phyloP scores from a whole-genome alignment of 1,139 yeast genomes.

The Yamadazyma pseudoaaseri region DNA sequence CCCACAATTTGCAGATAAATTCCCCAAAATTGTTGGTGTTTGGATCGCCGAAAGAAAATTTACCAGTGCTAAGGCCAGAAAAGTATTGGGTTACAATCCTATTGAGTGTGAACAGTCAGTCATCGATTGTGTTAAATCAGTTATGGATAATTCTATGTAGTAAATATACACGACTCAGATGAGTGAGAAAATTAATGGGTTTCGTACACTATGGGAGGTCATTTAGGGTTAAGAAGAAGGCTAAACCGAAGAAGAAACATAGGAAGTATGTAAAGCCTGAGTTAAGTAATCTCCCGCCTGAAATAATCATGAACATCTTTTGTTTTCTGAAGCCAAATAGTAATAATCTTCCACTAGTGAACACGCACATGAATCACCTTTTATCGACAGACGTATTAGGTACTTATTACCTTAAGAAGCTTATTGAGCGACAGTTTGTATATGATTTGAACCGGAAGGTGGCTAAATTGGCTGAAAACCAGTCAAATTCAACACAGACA shows the following conservation, averaged over 20 bases:
- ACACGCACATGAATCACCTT: conserved; percentile 21
- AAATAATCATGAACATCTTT: conserved; percentile 31
- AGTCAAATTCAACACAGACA: no score
- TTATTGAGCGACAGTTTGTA: conserved; percentile 18
- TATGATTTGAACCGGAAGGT: conserved; percentile 20
- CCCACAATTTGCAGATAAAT: conserved; percentile 5
- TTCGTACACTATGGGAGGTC: conserved; percentile 29
- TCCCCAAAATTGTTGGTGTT: conserved; percentile 5
- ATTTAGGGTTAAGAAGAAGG: conserved; percentile 1
- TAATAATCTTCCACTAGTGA: conserved; percentile 24
- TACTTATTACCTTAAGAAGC: conserved; percentile 7
- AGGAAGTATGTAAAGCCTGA: conserved; percentile 1
- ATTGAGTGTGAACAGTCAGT: conserved; percentile 1
- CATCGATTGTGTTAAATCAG: conserved; percentile 2
- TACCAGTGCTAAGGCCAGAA: conserved; percentile 6
- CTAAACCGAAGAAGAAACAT: conserved; percentile 1
- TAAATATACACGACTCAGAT: no score
- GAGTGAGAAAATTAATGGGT: conserved; percentile 27
- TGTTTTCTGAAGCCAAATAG: conserved; percentile 26
- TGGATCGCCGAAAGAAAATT: background rate
- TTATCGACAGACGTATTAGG: conserved; percentile 18
- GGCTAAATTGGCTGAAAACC: background rate
- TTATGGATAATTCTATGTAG: no score
- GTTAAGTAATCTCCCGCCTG: conserved; percentile 28
- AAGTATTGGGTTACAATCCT: conserved; percentile 6